Evolutionary conservation across 176 grass and related monocot genomes (phyloP).

Genomic region (Rhynchospora tenuis): DNA sequence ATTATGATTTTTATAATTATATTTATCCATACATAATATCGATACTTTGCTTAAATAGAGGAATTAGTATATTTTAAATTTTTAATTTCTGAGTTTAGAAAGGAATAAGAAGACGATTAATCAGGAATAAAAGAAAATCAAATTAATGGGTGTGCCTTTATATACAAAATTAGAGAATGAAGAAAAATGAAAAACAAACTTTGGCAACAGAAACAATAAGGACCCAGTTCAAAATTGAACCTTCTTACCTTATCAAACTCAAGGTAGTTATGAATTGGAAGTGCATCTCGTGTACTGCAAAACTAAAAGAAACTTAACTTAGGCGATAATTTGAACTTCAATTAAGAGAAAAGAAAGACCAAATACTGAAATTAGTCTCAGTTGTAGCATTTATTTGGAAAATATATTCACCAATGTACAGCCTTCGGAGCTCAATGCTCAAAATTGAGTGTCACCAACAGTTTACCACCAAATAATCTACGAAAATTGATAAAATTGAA

Average conservation of each 20-base stretch:
- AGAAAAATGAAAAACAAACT: no score
- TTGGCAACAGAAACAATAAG: not conserved
- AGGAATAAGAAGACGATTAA: no score
- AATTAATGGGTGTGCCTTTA: no score
- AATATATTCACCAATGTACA: no score
- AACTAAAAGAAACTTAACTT: not conserved
- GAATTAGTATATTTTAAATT: no score
- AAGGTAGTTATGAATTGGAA: constrained; percentile 35
- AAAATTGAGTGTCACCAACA: not conserved
- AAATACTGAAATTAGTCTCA: not conserved
- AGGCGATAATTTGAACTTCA: not conserved
- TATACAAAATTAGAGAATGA: no score
- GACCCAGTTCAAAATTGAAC: not conserved
- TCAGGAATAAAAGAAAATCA: no score
- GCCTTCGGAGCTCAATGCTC: no score
- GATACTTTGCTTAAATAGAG: no score
- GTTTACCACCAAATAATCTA: not conserved
- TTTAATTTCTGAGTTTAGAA: no score
- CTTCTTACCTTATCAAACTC: constrained; percentile 56
- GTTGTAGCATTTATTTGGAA: not conserved
- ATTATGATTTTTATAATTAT: no score
- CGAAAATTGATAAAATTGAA: not conserved
- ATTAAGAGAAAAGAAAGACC: not conserved
- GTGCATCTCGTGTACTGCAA: constrained; percentile 71
- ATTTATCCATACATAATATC: no score